Evolutionary conservation across 257 asterid genomes (phyloP).

Genomic region (Solanum lycopersicoides): DNA sequence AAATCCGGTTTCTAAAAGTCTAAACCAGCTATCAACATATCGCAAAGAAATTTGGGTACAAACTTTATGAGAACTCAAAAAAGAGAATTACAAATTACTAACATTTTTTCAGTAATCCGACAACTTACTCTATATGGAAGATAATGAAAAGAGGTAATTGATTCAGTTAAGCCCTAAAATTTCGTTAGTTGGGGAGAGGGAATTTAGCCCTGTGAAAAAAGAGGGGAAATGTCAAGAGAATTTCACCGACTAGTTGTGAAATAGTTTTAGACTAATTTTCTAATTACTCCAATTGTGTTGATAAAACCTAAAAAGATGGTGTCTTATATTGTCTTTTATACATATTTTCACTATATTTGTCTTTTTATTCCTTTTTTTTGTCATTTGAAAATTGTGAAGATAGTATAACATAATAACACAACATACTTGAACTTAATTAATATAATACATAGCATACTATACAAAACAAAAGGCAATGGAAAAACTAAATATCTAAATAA

Average conservation of each 20-base stretch:
- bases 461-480: background rate
- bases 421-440: background rate
- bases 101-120: background rate
- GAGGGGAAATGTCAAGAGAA: background rate
- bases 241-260: no score
- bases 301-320: background rate
- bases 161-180: background rate
- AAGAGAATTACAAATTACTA: background rate
- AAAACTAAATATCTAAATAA: background rate
- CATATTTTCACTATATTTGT: background rate
- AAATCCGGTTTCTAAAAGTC: background rate
- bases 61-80: background rate
- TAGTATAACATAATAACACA: background rate
- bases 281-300: background rate
- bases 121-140: background rate
- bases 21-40: background rate
- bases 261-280: background rate
- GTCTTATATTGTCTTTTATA: background rate
- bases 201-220: no score
- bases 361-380: no score
- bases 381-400: no score
- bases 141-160: background rate
- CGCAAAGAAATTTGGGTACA: background rate
- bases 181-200: background rate
- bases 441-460: no score